These are phyloP conservation scores for Perilla frutescens DNA, from an alignment of 257 asterid genomes.

Conservation along the genomic window DNA sequence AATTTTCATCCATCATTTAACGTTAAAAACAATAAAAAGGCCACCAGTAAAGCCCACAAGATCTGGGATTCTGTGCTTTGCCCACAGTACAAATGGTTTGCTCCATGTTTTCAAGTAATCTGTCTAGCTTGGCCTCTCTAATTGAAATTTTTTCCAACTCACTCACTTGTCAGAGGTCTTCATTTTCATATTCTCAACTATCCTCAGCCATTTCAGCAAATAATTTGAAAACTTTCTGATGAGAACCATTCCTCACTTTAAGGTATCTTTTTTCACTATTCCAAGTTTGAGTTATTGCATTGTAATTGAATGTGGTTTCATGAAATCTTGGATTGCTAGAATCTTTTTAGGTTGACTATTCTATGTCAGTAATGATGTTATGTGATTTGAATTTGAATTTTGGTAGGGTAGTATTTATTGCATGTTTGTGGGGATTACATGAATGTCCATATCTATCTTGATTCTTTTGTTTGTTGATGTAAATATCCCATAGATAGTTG, in stretches of 20 bases:
- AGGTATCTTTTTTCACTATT: slow-evolving; percentile 48
- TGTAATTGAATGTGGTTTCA: neutral
- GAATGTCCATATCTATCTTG: neutral
- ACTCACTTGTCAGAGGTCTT: too few species aligned
- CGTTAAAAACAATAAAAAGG: too few species aligned
- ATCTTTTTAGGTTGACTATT: neutral
- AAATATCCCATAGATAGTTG: neutral
- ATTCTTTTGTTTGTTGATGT: neutral
- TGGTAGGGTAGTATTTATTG: slow-evolving; percentile 11
- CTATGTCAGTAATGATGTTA: neutral
- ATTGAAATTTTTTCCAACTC: too few species aligned
- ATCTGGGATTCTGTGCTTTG: too few species aligned
- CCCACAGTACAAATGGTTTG: too few species aligned
- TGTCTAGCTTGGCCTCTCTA: too few species aligned
- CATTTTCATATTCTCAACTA: too few species aligned
- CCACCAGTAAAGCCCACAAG: too few species aligned
- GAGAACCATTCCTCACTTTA: slow-evolving; percentile 62
- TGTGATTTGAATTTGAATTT: neutral
- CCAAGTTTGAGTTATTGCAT: neutral
- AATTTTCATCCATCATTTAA: too few species aligned
- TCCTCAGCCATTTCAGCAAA: too few species aligned
- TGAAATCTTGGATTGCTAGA: neutral
- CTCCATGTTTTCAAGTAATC: too few species aligned
- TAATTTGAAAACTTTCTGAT: slow-evolving; percentile 54
- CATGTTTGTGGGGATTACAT: neutral